Conservation (phyloP, 1,284 basidiomycete genomes). For the Moesziomyces parantarcticus region DNA sequence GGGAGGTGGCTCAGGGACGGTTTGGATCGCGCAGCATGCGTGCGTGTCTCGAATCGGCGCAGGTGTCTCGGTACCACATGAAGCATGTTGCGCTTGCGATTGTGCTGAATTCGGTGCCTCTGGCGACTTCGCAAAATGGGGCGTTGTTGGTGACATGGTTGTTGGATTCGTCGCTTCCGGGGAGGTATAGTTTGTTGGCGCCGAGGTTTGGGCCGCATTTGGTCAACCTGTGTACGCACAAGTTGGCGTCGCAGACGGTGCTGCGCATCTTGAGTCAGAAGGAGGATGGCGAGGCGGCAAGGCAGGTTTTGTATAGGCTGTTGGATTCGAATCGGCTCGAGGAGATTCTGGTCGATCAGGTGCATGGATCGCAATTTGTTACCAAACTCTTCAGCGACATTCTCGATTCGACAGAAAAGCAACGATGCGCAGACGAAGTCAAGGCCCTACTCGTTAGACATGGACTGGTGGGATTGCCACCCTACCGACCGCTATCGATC, state of each 20-base stretch:
- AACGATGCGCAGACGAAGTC: slow-evolving; percentile 75
- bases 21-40: slow-evolving; percentile 98
- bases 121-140: slow-evolving; percentile 97
- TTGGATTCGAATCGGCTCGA: slow-evolving; percentile 78
- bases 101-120: slow-evolving; percentile 94
- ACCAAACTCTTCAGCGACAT: slow-evolving; percentile 83
- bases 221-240: slow-evolving; percentile 96
- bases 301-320: slow-evolving; percentile 64
- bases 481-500: slow-evolving; percentile 91
- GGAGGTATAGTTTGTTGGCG: slow-evolving; percentile 89
- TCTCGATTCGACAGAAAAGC: slow-evolving; percentile 77
- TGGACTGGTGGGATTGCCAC: slow-evolving; percentile 60
- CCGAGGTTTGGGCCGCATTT: slow-evolving; percentile 95
- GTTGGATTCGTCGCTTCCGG: slow-evolving; percentile 89
- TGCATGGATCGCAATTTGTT: slow-evolving; percentile 89
- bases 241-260: slow-evolving; percentile 92
- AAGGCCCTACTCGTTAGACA: slow-evolving; percentile 54
- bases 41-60: slow-evolving; percentile 90
- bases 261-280: slow-evolving; percentile 73
- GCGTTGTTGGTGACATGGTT: slow-evolving; percentile 95
- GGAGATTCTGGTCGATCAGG: slow-evolving; percentile 77
- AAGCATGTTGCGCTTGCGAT: slow-evolving; percentile 93
- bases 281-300: slow-evolving; percentile 63
- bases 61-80: slow-evolving; percentile 72
- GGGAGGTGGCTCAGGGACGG: slow-evolving; percentile 95